Base-by-base conservation (phyloP, 495 filamentous ascomycete species). In the Annulohypoxylon nitens region DNA sequence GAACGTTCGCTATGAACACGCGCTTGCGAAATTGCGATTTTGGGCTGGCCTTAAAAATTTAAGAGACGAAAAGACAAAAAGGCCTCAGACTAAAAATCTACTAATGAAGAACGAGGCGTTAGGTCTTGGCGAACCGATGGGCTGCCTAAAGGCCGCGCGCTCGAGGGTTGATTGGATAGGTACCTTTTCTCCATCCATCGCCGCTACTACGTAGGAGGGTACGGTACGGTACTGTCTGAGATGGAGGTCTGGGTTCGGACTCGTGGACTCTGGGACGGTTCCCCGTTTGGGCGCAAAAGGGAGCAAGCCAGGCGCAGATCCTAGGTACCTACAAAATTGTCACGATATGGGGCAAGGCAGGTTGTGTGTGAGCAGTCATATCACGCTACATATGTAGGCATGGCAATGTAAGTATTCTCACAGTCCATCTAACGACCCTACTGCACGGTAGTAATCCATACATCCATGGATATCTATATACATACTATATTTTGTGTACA, bases 231-330 rank as follows among this genome's bases (percentile, higher is more conserved):
- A 58, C 43, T 47, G n/a, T 47, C 43, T 53, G 53, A 26, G 26
- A 33, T 34, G 26, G 41, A 18, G 18, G 23, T 64, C 43, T 67
- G 39, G 64, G n/a, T 57, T 57, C 9, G 39, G 45, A 36, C 25
- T 69, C 59, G 50, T 53, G 62, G 58, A 45, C 25, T 23, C 48
- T 55, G 60, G 60, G 55, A 69, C 37, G 54, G 55, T 16, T 59
- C 64, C 47, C 55, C 63, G 57, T 61, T 74, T 75, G 59, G 72
- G 72, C 72, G 62, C 72, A 57, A 74, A 67, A 36, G 66, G 58
- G 50, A 41, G 7, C n/a, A 12, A 65, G 60, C 57, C 66, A 58
- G 61, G 63, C 63, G 67, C 63, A 62, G 62, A 75, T 75, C 72
- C 67, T 70, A 63, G 71, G 65, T 69, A 58, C 71, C 14, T 48